Conservation (phyloP, 108 stramenopile genomes). For the Hondaea fermentalgiana region DNA sequence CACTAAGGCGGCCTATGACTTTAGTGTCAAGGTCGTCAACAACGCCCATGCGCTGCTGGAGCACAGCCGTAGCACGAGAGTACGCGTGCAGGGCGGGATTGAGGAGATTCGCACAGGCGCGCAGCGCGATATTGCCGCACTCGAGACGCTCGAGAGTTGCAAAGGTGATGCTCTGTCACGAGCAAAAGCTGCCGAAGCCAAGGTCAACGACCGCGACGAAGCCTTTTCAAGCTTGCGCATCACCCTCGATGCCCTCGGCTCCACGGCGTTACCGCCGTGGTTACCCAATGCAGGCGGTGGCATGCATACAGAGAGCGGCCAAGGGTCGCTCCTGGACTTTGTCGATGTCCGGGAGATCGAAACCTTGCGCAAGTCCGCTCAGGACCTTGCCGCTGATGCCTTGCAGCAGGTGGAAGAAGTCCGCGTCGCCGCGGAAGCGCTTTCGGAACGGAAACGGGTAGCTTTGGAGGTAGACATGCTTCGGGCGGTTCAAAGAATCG, state of each 20-base stretch:
- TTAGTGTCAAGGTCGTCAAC: not conserved
- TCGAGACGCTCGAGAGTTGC: not conserved
- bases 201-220: not conserved
- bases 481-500: not conserved
- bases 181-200: not conserved
- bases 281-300: not conserved
- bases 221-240: not conserved
- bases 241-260: not conserved
- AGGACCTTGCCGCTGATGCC: not conserved
- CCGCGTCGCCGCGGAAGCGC: not conserved
- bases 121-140: not conserved
- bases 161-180: not conserved
- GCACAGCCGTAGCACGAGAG: not conserved
- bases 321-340: not conserved
- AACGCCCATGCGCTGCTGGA: not conserved
- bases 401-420: not conserved
- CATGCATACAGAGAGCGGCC: not conserved
- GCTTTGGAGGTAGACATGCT: not conserved
- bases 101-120: not conserved
- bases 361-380: not conserved
- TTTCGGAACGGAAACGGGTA: not conserved
- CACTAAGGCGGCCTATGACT: not conserved
- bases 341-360: not conserved
- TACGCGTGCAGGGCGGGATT: not conserved
- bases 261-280: not conserved